Percentiles rank a stretch among this genome's conserved stretches.
Conservation (phyloP, 208 protist species). For the Strigomonas culicis region DNA sequence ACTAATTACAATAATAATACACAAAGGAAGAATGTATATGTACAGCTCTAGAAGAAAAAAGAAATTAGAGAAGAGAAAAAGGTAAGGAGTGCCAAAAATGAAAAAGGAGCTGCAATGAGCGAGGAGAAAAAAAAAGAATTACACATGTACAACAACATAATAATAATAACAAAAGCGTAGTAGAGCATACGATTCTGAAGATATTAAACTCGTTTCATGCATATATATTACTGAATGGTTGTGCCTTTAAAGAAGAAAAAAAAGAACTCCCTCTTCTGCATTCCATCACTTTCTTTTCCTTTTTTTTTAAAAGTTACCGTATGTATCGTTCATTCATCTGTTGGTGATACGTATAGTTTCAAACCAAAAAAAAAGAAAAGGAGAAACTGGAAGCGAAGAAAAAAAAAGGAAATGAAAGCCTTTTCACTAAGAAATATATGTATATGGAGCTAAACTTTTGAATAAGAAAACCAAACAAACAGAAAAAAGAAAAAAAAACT, state of each 20-base stretch:
- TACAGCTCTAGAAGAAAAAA: slow-evolving; percentile 9
- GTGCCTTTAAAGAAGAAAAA: slow-evolving; percentile 1
- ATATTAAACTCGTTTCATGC: no score
- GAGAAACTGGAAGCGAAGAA: slow-evolving; percentile 1
- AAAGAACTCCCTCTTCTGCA: slow-evolving; percentile 9
- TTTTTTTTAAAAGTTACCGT: slow-evolving; percentile 7
- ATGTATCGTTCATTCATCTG: neutral
- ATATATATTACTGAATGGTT: neutral
- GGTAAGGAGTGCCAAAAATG: slow-evolving; percentile 2
- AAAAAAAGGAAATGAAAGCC: slow-evolving; percentile 10
- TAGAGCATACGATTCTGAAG: no score
- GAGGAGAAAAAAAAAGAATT: no score
- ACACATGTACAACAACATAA: no score
- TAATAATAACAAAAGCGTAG: no score
- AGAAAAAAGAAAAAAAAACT: neutral
- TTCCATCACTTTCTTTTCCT: slow-evolving; percentile 14
- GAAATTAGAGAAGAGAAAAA: slow-evolving; percentile 9
- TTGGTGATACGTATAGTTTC: neutral
- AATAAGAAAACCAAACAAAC: neutral
- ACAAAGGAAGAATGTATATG: neutral
- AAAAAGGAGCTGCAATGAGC: neutral
- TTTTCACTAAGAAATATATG: neutral
- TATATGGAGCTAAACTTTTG: neutral
- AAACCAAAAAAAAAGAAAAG: slow-evolving; percentile 14
- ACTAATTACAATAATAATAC: neutral